Evolutionary conservation across 2,329 filamentous ascomycete species (phyloP), one percentile per base, ranked within the genome.

Genomic region (Ceratocystis diversiconidia): DNA sequence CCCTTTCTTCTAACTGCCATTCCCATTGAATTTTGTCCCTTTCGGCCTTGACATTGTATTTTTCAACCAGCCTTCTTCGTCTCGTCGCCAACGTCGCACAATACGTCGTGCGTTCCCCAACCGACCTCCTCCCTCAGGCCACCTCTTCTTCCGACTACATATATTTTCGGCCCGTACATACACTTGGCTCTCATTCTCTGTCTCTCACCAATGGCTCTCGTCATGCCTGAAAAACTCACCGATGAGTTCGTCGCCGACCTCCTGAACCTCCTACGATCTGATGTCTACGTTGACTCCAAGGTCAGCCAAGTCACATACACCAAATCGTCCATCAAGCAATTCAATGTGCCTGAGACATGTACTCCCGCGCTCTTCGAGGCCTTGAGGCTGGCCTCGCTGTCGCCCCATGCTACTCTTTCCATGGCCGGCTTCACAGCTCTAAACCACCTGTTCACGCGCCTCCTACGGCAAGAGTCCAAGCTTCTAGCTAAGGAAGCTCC

Each of bases 291-390:
- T 70, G 88, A 92, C 71, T 76, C 80, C 63, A 91, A 91, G 73
- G 81, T 90, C 69, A 79, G 84, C 69, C 82, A 83, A 64, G 83
- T 96, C 70, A 89, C 85, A 67, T 80, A 79, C 71, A 79, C 92
- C 75, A 95, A 96, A 76, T 91, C 89, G 55, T 84, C 85, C 74
- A 96, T 96, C 79, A 96, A 96, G 75, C 91, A 95, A 75, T 87
- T 89, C 73, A 91, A 91, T 77, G 89, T 96, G 59, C 90, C 90
- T 68, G 90, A 95, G 70, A 76, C 76, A 65, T 83, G 81, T 71
- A 82, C 95, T 70, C 76, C 84, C 30, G 79, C 84, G 66, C 84
- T 96, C 69, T 95, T 96, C 76, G 90, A 96, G 68, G 89, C 87
- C 69, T 80, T 95, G 71, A 87, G 87, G 69, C 77, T 85, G 64